A percentile compares a stretch with the other conserved stretches of the same genome.
phyloP scores from a whole-genome alignment of 768 basidiomycete species.

The Crassisporium funariophilum region DNA sequence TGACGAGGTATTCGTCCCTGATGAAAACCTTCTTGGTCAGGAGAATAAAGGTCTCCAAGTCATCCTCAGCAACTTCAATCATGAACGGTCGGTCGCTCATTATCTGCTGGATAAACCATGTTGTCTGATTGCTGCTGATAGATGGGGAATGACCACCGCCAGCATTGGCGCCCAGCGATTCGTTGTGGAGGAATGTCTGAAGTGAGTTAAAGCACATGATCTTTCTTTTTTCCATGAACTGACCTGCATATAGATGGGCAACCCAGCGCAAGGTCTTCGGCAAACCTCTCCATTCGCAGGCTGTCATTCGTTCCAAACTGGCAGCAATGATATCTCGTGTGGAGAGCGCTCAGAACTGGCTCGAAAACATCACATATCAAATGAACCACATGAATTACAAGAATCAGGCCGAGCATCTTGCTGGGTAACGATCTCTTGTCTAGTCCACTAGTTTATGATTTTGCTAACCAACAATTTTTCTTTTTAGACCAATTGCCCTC shows the following conservation, averaged over 20 bases:
- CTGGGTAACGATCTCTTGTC: too few species aligned
- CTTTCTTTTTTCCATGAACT: neutral
- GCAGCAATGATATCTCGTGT: slow-evolving; percentile 85
- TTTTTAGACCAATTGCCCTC: slow-evolving; percentile 63
- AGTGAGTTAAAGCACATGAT: slow-evolving; percentile 38
- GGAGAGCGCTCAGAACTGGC: slow-evolving; percentile 68
- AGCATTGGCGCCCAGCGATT: neutral
- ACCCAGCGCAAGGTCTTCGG: slow-evolving; percentile 91
- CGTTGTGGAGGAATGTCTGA: slow-evolving; percentile 81
- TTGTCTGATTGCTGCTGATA: slow-evolving; percentile 64
- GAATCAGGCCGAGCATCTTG: slow-evolving; percentile 73
- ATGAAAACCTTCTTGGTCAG: slow-evolving; percentile 75
- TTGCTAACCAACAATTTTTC: neutral
- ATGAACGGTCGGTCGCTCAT: slow-evolving; percentile 94
- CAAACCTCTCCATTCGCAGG: slow-evolving; percentile 78
- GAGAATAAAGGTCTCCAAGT: slow-evolving; percentile 46
- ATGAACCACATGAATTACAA: slow-evolving; percentile 88
- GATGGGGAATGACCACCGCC: slow-evolving; percentile 31
- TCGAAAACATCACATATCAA: slow-evolving; percentile 86
- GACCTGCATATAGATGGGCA: slow-evolving; percentile 59
- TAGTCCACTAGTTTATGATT: too few species aligned
- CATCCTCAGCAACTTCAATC: slow-evolving; percentile 84
- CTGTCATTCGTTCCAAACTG: slow-evolving; percentile 87
- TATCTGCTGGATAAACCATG: too few species aligned
- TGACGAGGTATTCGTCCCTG: slow-evolving; percentile 83